These are phyloP conservation scores for Wickerhamiella azymoides DNA, from an alignment of 805 yeast species.

Conservation along the genomic window DNA sequence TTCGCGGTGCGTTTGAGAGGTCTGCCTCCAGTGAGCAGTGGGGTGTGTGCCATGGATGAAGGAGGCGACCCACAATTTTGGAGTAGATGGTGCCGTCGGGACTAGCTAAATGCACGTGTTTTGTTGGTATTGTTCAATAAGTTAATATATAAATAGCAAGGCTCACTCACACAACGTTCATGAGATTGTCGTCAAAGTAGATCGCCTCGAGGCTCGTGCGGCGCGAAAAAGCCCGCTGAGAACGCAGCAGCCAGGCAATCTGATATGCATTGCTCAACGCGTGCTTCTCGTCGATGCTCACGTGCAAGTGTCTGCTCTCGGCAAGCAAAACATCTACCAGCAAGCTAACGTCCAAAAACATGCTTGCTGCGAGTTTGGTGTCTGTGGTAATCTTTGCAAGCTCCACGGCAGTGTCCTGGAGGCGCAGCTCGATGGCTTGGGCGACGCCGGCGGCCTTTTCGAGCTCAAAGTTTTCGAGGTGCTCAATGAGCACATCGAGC, in stretches of 20 bases:
- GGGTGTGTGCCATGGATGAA: too few species aligned
- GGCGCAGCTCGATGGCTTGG: neutral
- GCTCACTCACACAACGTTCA: constrained; percentile 6
- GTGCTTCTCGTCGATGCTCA: neutral
- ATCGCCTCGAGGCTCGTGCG: constrained; percentile 8
- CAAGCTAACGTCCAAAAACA: neutral
- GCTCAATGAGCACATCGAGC: neutral
- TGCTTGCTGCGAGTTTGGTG: neutral
- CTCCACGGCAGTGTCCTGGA: neutral
- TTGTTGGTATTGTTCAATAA: neutral
- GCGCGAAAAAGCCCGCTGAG: constrained; percentile 8
- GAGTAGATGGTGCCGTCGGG: too few species aligned
- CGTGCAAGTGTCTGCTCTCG: neutral
- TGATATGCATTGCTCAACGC: neutral
- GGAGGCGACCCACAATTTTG: too few species aligned
- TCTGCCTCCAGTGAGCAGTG: too few species aligned
- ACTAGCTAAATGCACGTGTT: too few species aligned
- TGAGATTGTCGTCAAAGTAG: constrained; percentile 8
- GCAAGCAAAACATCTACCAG: neutral
- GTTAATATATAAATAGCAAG: neutral
- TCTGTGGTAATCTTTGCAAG: neutral
- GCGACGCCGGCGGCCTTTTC: neutral
- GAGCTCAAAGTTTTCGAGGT: neutral
- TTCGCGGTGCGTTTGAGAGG: too few species aligned
- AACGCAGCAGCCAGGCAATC: constrained; percentile 6